These are phyloP conservation scores for Dryas alaskensis DNA, from an alignment of 306 rosid species.

Conservation along the genomic window DNA sequence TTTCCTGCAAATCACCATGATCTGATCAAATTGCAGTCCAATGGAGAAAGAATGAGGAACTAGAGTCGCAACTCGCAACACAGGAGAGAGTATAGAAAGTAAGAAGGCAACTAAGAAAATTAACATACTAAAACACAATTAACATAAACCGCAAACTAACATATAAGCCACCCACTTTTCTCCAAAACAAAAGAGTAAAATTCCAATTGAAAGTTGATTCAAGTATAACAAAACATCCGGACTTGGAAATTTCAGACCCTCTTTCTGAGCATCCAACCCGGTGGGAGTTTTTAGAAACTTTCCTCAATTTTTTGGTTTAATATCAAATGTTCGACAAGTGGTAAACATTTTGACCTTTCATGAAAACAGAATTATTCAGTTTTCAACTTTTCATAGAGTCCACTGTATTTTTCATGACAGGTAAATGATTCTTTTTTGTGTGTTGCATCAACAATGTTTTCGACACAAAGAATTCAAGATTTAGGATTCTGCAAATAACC, in stretches of 20 bases:
- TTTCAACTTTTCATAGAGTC: not conserved
- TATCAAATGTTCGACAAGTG: conserved; percentile 7
- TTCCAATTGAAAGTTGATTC: not conserved
- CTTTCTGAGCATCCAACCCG: not conserved
- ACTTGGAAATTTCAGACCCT: conserved; percentile 12
- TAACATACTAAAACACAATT: not conserved
- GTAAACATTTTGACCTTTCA: not conserved
- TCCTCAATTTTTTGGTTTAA: conserved; percentile 12
- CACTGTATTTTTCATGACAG: not conserved
- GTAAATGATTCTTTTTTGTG: not conserved
- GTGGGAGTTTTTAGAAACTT: not conserved
- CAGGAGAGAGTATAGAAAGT: not conserved
- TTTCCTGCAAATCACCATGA: conserved; percentile 39
- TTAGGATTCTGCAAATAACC: not conserved
- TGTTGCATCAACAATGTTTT: not conserved
- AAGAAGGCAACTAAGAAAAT: not conserved
- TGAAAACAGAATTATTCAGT: not conserved
- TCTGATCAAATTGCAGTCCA: conserved; percentile 20
- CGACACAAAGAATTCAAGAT: not conserved
- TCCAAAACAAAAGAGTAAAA: not conserved
- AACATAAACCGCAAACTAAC: not conserved
- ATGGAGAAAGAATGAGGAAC: conserved; percentile 21
- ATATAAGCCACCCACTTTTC: not conserved
- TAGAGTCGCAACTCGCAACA: conserved; percentile 12
- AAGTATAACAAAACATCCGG: not conserved